Conservation (phyloP, 202 grass and related monocot genomes). For the Dendrocalamus latiflorus region DNA sequence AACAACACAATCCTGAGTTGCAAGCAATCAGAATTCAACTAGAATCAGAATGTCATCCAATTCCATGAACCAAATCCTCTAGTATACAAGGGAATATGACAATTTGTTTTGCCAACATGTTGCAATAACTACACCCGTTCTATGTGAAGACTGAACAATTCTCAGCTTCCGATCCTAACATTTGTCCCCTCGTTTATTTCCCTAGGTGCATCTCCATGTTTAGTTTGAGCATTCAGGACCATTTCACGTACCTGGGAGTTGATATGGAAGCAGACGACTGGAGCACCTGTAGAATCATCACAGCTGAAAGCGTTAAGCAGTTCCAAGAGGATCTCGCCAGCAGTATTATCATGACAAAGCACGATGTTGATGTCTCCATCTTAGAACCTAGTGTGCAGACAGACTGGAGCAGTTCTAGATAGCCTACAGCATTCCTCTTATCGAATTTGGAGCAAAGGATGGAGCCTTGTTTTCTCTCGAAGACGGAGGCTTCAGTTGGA, state of each 20-base stretch:
- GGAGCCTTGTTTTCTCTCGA: neutral
- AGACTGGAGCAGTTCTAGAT: constrained; percentile 18
- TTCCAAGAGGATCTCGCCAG: constrained; percentile 37
- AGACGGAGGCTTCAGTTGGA: neutral
- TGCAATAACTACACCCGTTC: too few relatives aligned
- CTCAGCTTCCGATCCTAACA: neutral
- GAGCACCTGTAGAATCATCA: constrained; percentile 78
- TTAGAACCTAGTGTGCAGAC: constrained; percentile 32
- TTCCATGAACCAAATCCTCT: too few relatives aligned
- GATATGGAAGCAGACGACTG: constrained; percentile 73
- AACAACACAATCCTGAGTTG: too few relatives aligned
- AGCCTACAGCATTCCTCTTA: neutral
- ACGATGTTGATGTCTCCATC: constrained; percentile 3
- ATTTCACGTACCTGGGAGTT: constrained; percentile 65
- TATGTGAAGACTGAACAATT: too few relatives aligned
- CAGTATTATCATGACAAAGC: constrained; percentile 45
- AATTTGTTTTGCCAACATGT: too few relatives aligned
- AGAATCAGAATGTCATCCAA: too few relatives aligned
- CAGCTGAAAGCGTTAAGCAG: constrained; percentile 12
- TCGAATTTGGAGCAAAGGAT: neutral
- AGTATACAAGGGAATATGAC: too few relatives aligned
- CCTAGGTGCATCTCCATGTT: constrained; percentile 37
- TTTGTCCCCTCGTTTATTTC: neutral
- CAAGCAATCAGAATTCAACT: too few relatives aligned
- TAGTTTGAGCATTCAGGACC: constrained; percentile 56